Conservation (phyloP, 495 filamentous ascomycete species). For the Poronia punctata region DNA sequence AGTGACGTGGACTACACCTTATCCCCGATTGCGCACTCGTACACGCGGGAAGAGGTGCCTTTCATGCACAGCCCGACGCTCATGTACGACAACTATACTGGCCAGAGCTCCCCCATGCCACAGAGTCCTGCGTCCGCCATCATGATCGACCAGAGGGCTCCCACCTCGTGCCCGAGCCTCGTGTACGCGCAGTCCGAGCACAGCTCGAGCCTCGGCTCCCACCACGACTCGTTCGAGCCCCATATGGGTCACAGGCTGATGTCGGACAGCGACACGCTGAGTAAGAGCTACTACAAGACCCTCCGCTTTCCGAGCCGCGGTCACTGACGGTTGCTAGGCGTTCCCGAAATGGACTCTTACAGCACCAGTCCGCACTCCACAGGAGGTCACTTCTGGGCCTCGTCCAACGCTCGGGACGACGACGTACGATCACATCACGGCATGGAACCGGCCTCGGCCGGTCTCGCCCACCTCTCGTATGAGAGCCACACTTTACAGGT, state of each 20-base stretch:
- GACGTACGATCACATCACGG: conserved; percentile 28
- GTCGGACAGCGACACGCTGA: conserved; percentile 39
- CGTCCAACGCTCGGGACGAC: conserved; percentile 33
- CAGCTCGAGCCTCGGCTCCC: conserved; percentile 40
- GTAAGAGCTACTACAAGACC: conserved; percentile 29
- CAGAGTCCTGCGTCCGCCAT: conserved; percentile 47
- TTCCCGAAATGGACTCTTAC: conserved; percentile 40
- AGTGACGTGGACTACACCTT: conserved; percentile 48
- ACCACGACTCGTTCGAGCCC: conserved; percentile 37
- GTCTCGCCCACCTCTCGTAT: conserved; percentile 20
- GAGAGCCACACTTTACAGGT: conserved; percentile 33
- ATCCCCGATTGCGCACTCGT: conserved; percentile 45
- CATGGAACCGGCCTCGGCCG: conserved; percentile 17
- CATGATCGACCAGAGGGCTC: conserved; percentile 44
- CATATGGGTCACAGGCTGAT: conserved; percentile 39
- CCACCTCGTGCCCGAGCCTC: conserved; percentile 46
- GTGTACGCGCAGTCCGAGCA: conserved; percentile 42
- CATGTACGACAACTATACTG: conserved; percentile 44
- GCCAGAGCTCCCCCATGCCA: conserved; percentile 38
- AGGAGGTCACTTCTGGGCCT: conserved; percentile 33
- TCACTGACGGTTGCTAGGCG: conserved; percentile 29
- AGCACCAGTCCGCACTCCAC: conserved; percentile 39
- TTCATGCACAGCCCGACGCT: conserved; percentile 46
- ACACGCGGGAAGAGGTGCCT: conserved; percentile 41
- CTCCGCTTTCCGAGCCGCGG: conserved; percentile 17